These are phyloP conservation scores for Talaromyces adpressus DNA, from an alignment of 495 filamentous ascomycete species.

Conservation along the genomic window DNA sequence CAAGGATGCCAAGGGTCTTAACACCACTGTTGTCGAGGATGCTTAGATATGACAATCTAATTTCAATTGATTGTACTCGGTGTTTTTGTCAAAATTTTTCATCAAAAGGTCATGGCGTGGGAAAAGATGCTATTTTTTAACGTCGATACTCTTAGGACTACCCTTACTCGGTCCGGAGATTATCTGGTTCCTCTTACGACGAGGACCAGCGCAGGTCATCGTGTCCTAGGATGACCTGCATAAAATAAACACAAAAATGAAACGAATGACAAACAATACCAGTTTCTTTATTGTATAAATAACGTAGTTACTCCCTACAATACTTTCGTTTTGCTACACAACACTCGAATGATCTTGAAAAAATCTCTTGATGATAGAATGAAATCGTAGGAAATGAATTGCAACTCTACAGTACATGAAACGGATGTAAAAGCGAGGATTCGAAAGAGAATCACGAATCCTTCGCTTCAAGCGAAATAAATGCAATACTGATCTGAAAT, in stretches of 20 bases:
- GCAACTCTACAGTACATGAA: no score
- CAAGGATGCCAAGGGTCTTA: conserved; percentile 95
- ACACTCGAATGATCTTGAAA: no score
- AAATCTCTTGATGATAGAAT: no score
- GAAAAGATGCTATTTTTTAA: not conserved
- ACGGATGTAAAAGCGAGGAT: no score
- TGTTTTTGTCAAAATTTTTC: conserved; percentile 11
- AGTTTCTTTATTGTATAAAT: not conserved
- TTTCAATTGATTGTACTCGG: not conserved
- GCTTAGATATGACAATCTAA: conserved; percentile 26
- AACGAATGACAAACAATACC: not conserved
- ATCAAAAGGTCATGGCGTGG: not conserved
- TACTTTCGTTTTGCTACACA: no score
- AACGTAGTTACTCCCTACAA: no score
- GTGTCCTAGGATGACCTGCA: not conserved
- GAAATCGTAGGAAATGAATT: no score
- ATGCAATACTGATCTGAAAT: not conserved
- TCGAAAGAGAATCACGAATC: no score
- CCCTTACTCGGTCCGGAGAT: not conserved
- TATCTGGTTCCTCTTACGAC: not conserved
- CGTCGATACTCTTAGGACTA: not conserved
- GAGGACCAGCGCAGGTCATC: not conserved
- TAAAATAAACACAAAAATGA: not conserved
- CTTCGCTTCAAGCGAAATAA: no score
- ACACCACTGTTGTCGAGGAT: conserved; percentile 69